Conservation (phyloP, 2,329 filamentous ascomycete species). For the Monosporascus ibericus region DNA sequence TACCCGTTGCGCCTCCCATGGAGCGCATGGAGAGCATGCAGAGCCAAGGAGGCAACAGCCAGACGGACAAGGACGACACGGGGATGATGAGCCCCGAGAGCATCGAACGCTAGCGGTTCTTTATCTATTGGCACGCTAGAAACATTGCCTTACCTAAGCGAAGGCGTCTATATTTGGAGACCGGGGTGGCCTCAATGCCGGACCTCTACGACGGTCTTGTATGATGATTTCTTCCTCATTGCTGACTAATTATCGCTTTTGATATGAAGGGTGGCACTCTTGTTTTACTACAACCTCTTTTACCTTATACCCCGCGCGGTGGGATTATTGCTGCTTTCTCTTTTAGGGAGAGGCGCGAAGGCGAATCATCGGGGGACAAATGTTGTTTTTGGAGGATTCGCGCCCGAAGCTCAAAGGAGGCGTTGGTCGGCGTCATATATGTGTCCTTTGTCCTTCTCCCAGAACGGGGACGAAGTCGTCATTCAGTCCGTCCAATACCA, state of each 20-base stretch:
- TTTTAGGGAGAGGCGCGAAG: neutral
- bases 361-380: neutral
- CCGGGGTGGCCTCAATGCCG: neutral
- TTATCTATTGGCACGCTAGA: neutral
- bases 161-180: neutral
- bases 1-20: slow-evolving; percentile 42
- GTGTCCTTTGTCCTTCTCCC: neutral
- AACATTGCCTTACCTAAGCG: neutral
- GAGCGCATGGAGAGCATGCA: slow-evolving; percentile 53
- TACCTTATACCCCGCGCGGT: neutral
- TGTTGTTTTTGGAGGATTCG: neutral
- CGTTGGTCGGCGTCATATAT: neutral
- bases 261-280: neutral
- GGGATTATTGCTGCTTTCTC: neutral
- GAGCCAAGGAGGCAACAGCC: slow-evolving; percentile 52
- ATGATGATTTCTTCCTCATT: neutral
- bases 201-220: neutral
- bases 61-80: slow-evolving; percentile 63
- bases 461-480: neutral
- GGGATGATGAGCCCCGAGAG: slow-evolving; percentile 85
- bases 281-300: neutral
- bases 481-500: neutral
- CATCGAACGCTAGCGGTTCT: slow-evolving; percentile 43
- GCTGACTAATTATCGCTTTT: neutral
- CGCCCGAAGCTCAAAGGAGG: neutral